Percentiles rank a stretch among this genome's conserved stretches.
These are phyloP conservation scores for Ceratobasidium sp. DNA, from an alignment of 1,284 basidiomycete species.

Conservation along the genomic window DNA sequence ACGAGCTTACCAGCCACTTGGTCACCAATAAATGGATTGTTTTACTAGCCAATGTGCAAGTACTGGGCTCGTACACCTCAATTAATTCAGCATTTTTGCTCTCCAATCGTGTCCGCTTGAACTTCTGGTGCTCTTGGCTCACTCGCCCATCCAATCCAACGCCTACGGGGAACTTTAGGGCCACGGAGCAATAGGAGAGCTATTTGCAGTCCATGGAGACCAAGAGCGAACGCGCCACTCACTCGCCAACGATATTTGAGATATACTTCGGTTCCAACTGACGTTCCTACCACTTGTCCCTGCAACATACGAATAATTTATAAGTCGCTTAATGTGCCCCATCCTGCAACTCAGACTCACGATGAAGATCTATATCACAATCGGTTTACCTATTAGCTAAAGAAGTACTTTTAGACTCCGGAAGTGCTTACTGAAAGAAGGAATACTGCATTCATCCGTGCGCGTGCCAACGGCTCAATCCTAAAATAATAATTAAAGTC, in stretches of 20 bases:
- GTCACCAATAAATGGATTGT: too few relatives aligned
- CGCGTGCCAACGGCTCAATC: conserved; percentile 64
- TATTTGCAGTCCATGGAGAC: conserved; percentile 61
- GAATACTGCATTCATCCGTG: conserved; percentile 72
- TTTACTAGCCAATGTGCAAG: too few relatives aligned
- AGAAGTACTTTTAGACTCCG: too few relatives aligned
- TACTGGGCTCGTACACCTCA: too few relatives aligned
- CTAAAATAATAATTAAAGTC: conserved; percentile 51
- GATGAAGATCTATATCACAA: conserved; percentile 57
- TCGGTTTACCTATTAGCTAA: too few relatives aligned
- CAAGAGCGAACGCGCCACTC: conserved; percentile 63
- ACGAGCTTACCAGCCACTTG: too few relatives aligned
- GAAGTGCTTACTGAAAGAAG: conserved; percentile 67
- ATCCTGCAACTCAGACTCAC: conserved; percentile 31
- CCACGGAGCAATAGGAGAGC: conserved; percentile 62
- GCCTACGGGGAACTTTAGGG: conserved; percentile 63
- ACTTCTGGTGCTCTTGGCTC: conserved; percentile 50
- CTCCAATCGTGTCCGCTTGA: not conserved
- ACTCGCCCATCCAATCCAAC: conserved; percentile 69
- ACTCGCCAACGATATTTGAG: conserved; percentile 69
- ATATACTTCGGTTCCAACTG: conserved; percentile 70
- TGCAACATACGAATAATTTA: conserved; percentile 53
- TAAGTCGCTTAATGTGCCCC: not conserved
- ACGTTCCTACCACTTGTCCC: conserved; percentile 72
- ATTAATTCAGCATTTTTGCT: not conserved